A percentile compares a stretch with the other conserved stretches of the same genome.
phyloP scores from a whole-genome alignment of 306 rosid species.

The Ceratonia siliqua region DNA sequence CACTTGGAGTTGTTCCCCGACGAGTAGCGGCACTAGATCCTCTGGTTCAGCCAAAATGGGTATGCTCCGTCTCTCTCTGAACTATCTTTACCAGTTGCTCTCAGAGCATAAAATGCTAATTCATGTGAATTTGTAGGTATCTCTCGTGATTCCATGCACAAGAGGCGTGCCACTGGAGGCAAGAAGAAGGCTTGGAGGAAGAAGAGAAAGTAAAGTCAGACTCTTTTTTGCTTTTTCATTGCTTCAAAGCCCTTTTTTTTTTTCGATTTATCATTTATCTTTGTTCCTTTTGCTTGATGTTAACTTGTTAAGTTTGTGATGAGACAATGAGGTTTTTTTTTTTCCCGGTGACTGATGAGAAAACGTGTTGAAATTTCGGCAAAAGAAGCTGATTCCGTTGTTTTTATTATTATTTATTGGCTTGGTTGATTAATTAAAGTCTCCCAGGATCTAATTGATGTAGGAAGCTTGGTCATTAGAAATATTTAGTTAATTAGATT shows the following conservation, averaged over 20 bases:
- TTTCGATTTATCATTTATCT: neutral
- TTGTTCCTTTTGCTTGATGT: neutral
- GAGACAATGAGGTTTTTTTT: neutral
- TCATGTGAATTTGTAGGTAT: slow-evolving; percentile 44
- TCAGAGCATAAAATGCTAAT: neutral
- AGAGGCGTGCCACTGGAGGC: slow-evolving; percentile 41
- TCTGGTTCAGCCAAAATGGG: slow-evolving; percentile 26
- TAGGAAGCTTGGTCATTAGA: neutral
- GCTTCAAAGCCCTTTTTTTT: neutral
- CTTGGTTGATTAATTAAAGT: neutral
- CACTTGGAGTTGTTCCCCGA: neutral
- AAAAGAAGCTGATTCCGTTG: neutral
- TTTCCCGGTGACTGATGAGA: neutral
- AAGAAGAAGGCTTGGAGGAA: slow-evolving; percentile 77
- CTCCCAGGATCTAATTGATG: neutral
- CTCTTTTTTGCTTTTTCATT: neutral
- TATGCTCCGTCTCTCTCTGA: neutral
- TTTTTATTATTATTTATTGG: neutral
- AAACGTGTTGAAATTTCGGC: neutral
- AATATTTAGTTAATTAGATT: neutral
- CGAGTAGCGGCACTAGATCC: neutral
- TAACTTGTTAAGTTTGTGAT: neutral
- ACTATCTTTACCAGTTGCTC: neutral
- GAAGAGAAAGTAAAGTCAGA: slow-evolving; percentile 55
- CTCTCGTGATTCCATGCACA: slow-evolving; percentile 75